phyloP scores from a whole-genome alignment of 768 basidiomycete genomes.

The Boletus coccyginus region DNA sequence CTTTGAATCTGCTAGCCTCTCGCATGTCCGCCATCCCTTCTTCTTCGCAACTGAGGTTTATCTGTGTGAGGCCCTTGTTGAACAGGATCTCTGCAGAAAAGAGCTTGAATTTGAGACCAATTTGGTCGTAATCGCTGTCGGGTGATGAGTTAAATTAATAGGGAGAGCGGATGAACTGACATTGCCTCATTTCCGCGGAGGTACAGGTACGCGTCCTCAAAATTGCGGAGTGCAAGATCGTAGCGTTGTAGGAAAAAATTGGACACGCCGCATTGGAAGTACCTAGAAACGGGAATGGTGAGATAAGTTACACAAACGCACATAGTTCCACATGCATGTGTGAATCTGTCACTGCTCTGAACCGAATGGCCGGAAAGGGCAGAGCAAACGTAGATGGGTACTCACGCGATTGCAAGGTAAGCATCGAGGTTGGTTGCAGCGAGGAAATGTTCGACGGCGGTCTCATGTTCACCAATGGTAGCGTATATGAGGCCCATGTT shows the following conservation, averaged over 20 bases:
- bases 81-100: constrained; percentile 88
- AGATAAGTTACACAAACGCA: background rate
- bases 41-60: constrained; percentile 64
- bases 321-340: background rate
- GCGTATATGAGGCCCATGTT: constrained; percentile 95
- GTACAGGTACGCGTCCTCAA: constrained; percentile 79
- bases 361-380: background rate
- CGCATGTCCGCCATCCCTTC: constrained; percentile 71
- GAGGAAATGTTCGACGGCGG: constrained; percentile 77
- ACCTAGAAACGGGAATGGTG: constrained; percentile 40
- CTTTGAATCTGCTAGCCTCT: constrained; percentile 68
- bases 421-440: constrained; percentile 76
- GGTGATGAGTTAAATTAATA: background rate
- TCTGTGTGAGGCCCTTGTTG: constrained; percentile 78
- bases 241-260: constrained; percentile 81
- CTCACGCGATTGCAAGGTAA: constrained; percentile 86
- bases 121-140: constrained; percentile 81
- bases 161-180: constrained; percentile 39
- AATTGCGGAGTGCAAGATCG: constrained; percentile 73
- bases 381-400: constrained; percentile 11
- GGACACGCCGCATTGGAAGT: constrained; percentile 89
- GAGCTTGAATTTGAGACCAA: constrained; percentile 88
- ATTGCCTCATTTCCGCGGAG: constrained; percentile 83
- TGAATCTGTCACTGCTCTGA: background rate
- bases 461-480: constrained; percentile 84